Evolutionary conservation across 495 filamentous ascomycete species (phyloP).

Genomic region (Letharia columbiana): DNA sequence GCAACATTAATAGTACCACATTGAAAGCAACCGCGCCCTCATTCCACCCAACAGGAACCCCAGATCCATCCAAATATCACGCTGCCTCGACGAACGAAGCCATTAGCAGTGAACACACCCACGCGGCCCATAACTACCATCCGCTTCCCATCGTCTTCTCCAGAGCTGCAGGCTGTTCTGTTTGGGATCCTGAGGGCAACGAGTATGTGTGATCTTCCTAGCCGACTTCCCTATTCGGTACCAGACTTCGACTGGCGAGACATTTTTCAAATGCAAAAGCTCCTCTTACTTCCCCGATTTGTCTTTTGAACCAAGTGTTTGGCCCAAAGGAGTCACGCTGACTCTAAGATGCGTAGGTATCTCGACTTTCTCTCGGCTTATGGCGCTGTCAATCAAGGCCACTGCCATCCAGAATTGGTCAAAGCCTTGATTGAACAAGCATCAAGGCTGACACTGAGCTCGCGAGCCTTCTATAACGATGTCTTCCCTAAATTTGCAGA

Average conservation of each 20-base stretch:
- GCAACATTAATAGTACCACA: slow-evolving; percentile 28
- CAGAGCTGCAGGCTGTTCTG: slow-evolving; percentile 68
- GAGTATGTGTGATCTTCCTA: not conserved
- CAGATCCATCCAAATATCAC: slow-evolving; percentile 56
- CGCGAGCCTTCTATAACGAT: slow-evolving; percentile 96
- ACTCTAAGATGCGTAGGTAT: slow-evolving; percentile 47
- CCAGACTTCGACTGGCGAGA: not conserved
- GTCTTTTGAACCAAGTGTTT: not conserved
- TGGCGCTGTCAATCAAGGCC: slow-evolving; percentile 96
- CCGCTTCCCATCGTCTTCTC: slow-evolving; percentile 90
- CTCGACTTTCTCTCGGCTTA: slow-evolving; percentile 98
- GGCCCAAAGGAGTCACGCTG: not conserved
- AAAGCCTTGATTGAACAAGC: slow-evolving; percentile 87
- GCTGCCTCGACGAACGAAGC: slow-evolving; percentile 69
- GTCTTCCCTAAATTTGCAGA: slow-evolving; percentile 95
- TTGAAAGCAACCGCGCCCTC: slow-evolving; percentile 42
- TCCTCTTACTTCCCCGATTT: not conserved
- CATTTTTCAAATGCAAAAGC: not conserved
- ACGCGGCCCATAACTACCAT: slow-evolving; percentile 97
- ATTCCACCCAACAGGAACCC: slow-evolving; percentile 42
- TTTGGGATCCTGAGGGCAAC: slow-evolving; percentile 94
- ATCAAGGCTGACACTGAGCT: slow-evolving; percentile 81
- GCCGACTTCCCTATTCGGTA: not conserved
- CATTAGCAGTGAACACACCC: slow-evolving; percentile 70
- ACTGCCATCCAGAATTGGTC: slow-evolving; percentile 94